phyloP scores from a whole-genome alignment of 2,329 filamentous ascomycete genomes.

The Orbilia javanica region DNA sequence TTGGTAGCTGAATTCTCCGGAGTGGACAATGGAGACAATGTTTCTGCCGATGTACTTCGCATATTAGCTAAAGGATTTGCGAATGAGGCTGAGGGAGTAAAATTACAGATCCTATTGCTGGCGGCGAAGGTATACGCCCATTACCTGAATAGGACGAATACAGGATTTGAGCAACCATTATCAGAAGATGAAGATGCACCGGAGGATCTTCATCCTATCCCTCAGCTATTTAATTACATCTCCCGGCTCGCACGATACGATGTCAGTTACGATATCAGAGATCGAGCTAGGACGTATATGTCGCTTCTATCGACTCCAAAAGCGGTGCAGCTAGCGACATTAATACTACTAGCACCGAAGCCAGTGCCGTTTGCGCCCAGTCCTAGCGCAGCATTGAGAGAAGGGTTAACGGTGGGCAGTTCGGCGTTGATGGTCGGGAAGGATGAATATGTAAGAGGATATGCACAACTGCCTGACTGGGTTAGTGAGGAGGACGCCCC shows the following conservation, averaged over 20 bases:
- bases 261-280: conserved; percentile 92
- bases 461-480: conserved; percentile 85
- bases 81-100: conserved; percentile 85
- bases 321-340: conserved; percentile 81
- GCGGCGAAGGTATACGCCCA: conserved; percentile 98
- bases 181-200: conserved; percentile 58
- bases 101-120: conserved; percentile 89
- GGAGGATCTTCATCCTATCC: conserved; percentile 75
- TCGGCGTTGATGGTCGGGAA: conserved; percentile 79
- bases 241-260: conserved; percentile 90
- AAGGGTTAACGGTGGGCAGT: conserved; percentile 82
- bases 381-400: conserved; percentile 81
- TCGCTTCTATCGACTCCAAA: conserved; percentile 80
- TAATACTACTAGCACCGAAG: conserved; percentile 93
- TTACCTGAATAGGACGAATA: conserved; percentile 77
- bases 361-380: conserved; percentile 91
- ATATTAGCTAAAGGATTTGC: conserved; percentile 88
- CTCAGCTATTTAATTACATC: conserved; percentile 84
- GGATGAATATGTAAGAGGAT: conserved; percentile 75
- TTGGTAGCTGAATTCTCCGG: conserved; percentile 81
- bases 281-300: conserved; percentile 88
- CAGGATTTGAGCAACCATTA: conserved; percentile 64
- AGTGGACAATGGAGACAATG: conserved; percentile 82
- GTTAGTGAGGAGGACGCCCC: conserved; percentile 84
- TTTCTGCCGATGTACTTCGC: conserved; percentile 90